Evolutionary conservation across 768 basidiomycete species (phyloP).

Genomic region (Galerina sulciceps): DNA sequence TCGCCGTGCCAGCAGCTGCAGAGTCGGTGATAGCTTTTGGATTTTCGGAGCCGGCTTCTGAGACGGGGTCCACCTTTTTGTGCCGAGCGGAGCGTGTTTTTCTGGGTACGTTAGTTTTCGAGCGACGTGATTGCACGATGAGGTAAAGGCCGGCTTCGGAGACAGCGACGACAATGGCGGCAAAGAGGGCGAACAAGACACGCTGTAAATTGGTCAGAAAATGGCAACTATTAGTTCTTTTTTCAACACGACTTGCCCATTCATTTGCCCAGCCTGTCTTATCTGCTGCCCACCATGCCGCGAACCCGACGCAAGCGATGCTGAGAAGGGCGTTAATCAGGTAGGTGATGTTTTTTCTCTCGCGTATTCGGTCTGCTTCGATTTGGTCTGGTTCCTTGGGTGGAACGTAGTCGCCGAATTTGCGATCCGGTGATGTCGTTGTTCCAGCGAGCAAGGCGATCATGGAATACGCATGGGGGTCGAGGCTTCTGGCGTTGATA

Average conservation of each 20-base stretch:
- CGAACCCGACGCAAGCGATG: constrained; percentile 65
- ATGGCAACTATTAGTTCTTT: constrained; percentile 1
- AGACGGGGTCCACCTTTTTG: constrained; percentile 41
- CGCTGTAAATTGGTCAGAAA: constrained; percentile 39
- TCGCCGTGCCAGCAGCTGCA: constrained; percentile 10
- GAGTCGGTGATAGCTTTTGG: constrained; percentile 9
- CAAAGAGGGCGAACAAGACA: constrained; percentile 63
- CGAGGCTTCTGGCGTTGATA: constrained; percentile 45
- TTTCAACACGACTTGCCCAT: constrained; percentile 58
- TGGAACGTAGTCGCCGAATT: constrained; percentile 56
- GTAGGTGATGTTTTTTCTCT: constrained; percentile 69
- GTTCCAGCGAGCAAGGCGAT: constrained; percentile 78
- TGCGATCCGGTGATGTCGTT: constrained; percentile 77
- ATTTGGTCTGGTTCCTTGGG: constrained; percentile 52
- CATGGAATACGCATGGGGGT: constrained; percentile 66
- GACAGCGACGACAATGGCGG: constrained; percentile 67
- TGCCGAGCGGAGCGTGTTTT: constrained; percentile 28
- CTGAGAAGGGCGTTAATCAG: constrained; percentile 76
- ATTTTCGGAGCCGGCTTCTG: constrained; percentile 11
- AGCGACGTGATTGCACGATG: constrained; percentile 67
- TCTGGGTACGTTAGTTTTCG: constrained; percentile 20
- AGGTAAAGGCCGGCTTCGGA: constrained; percentile 73
- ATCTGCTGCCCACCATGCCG: constrained; percentile 75
- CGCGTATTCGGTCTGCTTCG: constrained; percentile 49
- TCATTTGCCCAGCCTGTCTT: constrained; percentile 68